Base-by-base conservation (phyloP, 306 rosid genomes). In the Corylus heterophylla region DNA sequence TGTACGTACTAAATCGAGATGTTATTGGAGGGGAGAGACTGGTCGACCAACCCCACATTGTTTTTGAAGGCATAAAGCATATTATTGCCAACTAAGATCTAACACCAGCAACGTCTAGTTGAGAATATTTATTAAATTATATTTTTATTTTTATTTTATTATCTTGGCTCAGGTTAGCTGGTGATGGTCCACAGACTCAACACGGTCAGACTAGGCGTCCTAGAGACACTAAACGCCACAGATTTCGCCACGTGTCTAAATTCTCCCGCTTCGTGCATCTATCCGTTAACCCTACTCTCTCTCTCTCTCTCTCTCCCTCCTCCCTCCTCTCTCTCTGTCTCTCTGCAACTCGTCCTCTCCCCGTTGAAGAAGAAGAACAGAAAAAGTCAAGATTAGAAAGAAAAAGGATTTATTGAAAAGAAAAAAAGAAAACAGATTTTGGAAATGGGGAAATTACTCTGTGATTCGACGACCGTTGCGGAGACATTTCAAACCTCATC, bases 381-480 rank as follows among this genome's bases (percentile, higher is more conserved):
- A 25, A 37, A 5, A 31, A 4, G 3, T 12, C 29, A 71, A 20
- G 7, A 20, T 12, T 22, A n/a, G 45, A 54, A 17, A 5, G 13
- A 62, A 49, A n/a, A n/a, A 31, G 6, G 22, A 17, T 27, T 62
- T 71, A 49, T 76, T 39, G n/a, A 8, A 12, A 37, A 63, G 42
- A 44, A 18, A 68, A 74, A 63, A 35, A 13, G 50, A 64, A 54
- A 51, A 11, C 25, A 54, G 54, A n/a, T 4, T 16, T 78, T 39
- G 75, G 55, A 52, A 88, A 92, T 95, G 98, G 98, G 98, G 59
- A 95, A 95, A 68, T 84, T 95, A 8, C 86, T 95, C 1, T 95
- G 94, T 63, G 97, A 95, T 85, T 92, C 98, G 35, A 74, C 94
- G 61, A 76, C 97, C 51, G 94, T 91, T 6, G 87, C 96, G n/a